Evolutionary conservation across 2,329 filamentous ascomycete species (phyloP).

Genomic region (Cordyceps fumosorosea): DNA sequence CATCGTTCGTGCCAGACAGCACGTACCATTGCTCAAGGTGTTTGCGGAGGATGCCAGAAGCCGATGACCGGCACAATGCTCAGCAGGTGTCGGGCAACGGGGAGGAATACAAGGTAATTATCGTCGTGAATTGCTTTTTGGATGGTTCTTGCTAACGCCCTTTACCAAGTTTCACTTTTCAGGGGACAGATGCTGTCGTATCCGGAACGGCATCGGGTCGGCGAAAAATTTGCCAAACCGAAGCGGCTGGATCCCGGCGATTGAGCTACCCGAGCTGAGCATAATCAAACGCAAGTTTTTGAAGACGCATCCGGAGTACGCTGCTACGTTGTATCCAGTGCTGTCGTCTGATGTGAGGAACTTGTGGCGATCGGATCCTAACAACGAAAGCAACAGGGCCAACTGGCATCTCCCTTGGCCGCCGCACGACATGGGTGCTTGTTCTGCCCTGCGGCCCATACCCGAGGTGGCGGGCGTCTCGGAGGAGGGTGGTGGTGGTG

Average conservation of each 20-base stretch:
- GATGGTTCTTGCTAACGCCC: not conserved
- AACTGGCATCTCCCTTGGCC: conserved; percentile 25
- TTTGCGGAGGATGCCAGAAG: conserved; percentile 24
- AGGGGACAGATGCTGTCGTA: conserved; percentile 20
- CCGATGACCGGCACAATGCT: conserved; percentile 17
- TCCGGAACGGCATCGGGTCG: conserved; percentile 20
- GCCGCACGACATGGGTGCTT: conserved; percentile 18
- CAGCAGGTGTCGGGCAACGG: conserved; percentile 13
- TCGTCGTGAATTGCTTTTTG: not conserved
- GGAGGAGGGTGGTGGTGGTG: not conserved
- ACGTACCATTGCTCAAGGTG: conserved; percentile 29
- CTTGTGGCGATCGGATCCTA: conserved; percentile 26
- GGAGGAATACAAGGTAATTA: conserved; percentile 19
- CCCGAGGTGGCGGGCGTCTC: not conserved
- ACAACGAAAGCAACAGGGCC: conserved; percentile 22
- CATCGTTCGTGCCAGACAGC: conserved; percentile 20
- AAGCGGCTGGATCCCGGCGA: conserved; percentile 25
- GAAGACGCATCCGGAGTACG: conserved; percentile 21
- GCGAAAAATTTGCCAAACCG: conserved; percentile 23
- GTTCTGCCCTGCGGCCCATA: not conserved
- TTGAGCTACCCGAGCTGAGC: conserved; percentile 15
- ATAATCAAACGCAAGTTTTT: conserved; percentile 21
- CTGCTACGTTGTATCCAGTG: conserved; percentile 24
- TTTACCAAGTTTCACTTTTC: conserved; percentile 15
- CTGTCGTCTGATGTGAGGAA: conserved; percentile 15